phyloP scores from a whole-genome alignment of 495 filamentous ascomycete species.

The Parathielavia appendiculata region DNA sequence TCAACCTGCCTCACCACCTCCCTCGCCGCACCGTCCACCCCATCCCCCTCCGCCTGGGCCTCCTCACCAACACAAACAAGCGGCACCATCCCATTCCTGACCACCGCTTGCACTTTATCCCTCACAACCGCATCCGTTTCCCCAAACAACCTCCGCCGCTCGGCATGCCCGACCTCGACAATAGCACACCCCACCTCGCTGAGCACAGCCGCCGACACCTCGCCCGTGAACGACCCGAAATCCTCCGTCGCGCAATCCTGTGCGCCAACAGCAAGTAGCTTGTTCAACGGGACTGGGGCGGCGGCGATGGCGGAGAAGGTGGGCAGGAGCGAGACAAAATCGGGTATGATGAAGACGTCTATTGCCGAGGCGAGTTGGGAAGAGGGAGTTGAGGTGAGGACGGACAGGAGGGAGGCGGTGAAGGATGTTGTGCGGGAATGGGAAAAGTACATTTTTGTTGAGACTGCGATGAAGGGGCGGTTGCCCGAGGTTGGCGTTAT shows the following conservation, averaged over 20 bases:
- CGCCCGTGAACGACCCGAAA: constrained; percentile 68
- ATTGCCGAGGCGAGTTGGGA: constrained; percentile 30
- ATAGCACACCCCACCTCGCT: constrained; percentile 59
- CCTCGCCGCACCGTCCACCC: constrained; percentile 50
- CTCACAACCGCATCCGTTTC: constrained; percentile 63
- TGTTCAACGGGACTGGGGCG: constrained; percentile 30
- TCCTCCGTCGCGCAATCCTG: constrained; percentile 68
- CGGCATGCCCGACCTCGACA: constrained; percentile 76
- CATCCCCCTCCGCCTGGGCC: constrained; percentile 49
- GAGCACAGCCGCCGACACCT: constrained; percentile 64
- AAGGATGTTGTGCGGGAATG: constrained; percentile 59
- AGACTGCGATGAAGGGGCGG: constrained; percentile 70
- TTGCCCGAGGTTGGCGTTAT: constrained; percentile 26
- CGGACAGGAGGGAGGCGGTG: constrained; percentile 50
- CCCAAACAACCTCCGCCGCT: constrained; percentile 61
- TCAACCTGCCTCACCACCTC: constrained; percentile 63
- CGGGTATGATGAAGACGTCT: constrained; percentile 66
- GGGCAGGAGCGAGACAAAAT: constrained; percentile 62
- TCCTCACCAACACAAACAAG: constrained; percentile 76
- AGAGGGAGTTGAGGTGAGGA: constrained; percentile 28
- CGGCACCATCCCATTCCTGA: constrained; percentile 64
- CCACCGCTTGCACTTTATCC: constrained; percentile 62
- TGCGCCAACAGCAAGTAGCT: constrained; percentile 56
- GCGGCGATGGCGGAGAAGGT: constrained; percentile 48
- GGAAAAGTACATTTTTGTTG: constrained; percentile 81